phyloP scores from a whole-genome alignment of 2,329 filamentous ascomycete species.

The Fonsecaea pedrosoi region DNA sequence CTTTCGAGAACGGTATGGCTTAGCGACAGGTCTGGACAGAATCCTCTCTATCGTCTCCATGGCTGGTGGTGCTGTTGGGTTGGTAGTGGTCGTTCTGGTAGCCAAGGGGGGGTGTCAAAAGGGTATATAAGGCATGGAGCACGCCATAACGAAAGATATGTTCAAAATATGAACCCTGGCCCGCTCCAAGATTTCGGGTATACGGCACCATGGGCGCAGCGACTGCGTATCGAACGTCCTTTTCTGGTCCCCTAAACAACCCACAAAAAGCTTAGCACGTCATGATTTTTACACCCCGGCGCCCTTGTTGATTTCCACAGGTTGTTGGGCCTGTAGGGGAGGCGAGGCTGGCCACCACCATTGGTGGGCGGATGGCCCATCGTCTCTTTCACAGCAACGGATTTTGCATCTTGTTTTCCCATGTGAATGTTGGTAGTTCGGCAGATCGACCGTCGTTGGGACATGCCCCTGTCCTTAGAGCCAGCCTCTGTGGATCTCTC shows the following conservation, averaged over 20 bases:
- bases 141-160: constrained; percentile 11
- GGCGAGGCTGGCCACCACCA: constrained; percentile 7
- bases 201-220: constrained; percentile 19
- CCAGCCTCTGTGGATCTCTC: constrained; percentile 2
- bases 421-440: background rate
- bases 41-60: constrained; percentile 55
- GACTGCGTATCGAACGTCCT: constrained; percentile 2
- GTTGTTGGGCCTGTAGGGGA: background rate
- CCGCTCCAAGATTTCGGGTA: constrained; percentile 17
- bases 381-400: background rate
- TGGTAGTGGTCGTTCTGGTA: background rate
- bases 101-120: background rate
- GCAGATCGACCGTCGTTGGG: background rate
- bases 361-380: background rate
- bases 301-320: background rate
- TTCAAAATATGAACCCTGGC: background rate
- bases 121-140: background rate
- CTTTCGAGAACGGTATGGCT: constrained; percentile 58
- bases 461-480: background rate
- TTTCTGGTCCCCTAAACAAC: constrained; percentile 10
- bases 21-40: constrained; percentile 59
- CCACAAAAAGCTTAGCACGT: constrained; percentile 22
- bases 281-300: background rate
- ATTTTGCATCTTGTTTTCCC: background rate
- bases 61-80: constrained; percentile 50